Evolutionary conservation across 768 basidiomycete genomes (phyloP).

Genomic region (Trametes cubensis): DNA sequence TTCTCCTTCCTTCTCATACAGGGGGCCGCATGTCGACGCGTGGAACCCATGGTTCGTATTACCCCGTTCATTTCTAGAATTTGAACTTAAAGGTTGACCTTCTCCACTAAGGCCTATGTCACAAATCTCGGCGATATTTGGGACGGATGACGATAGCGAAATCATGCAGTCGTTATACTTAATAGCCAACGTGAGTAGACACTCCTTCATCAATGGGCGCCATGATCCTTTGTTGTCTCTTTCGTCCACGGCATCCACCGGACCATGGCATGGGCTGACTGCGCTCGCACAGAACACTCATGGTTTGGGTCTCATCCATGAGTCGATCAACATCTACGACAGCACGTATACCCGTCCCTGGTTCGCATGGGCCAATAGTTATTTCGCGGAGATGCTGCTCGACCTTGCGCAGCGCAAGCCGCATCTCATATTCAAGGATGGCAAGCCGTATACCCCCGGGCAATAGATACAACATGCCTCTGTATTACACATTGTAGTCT

Average conservation of each 20-base stretch:
- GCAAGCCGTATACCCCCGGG: conserved; percentile 59
- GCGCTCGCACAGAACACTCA: conserved; percentile 59
- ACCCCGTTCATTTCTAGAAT: background rate
- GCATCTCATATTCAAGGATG: conserved; percentile 58
- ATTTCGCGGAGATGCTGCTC: conserved; percentile 81
- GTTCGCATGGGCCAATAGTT: conserved; percentile 87
- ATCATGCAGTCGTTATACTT: conserved; percentile 63
- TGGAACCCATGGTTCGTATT: conserved; percentile 66
- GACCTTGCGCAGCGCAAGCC: conserved; percentile 78
- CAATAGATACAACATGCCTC: conserved; percentile 21
- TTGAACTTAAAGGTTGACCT: conserved; percentile 1
- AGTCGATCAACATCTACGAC: conserved; percentile 68
- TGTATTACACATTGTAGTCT: background rate
- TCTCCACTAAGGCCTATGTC: conserved; percentile 68
- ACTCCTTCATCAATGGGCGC: background rate
- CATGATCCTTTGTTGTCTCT: background rate
- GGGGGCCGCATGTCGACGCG: conserved; percentile 73
- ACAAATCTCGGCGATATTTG: conserved; percentile 72
- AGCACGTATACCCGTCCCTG: conserved; percentile 65
- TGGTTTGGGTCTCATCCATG: conserved; percentile 77
- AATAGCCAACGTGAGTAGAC: conserved; percentile 63
- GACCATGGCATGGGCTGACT: conserved; percentile 5
- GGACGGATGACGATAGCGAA: conserved; percentile 71
- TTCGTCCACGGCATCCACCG: background rate
- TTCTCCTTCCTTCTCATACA: conserved; percentile 32